Evolutionary conservation across 495 filamentous ascomycete species (phyloP), one percentile per base, ranked within the genome.

Genomic region (Glutinoglossum americanum): DNA sequence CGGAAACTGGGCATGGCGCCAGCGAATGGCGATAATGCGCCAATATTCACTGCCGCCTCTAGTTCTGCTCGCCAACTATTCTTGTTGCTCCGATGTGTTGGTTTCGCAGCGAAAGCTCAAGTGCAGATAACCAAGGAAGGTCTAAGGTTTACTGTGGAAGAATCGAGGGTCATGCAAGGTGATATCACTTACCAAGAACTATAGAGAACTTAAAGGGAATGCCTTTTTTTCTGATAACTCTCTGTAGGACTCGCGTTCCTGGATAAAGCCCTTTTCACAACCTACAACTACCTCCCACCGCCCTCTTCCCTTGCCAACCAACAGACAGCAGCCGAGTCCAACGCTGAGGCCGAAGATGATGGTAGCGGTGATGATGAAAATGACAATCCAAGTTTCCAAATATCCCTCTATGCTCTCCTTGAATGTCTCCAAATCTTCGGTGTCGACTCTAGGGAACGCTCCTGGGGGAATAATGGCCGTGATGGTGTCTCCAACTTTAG

Each of bases 361-460:
- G 68, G 71, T 23, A 65, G 70, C 47, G 60, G 63, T 13, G 66
- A 71, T 30, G 63, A 64, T 26, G 59, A 66, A 33, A 66, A 73
- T 19, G 61, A 62, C n/a, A 58, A 64, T 28, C 63, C 68, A 10
- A 72, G 65, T 41, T 97, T 97, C 65, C 83, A 87, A 59, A 82
- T 96, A 60, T 90, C 87, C 11, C 76, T 98, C 41, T 74, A 84
- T 0, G 84, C 90, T 41, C 76, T 98, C 9, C 78, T 98, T 47
- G 92, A 98, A 72, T 94, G 89, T 9, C 75, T 98, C 28, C 89
- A 94, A 63, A 95, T 98, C 44, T 90, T 97, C 65, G 84, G 85
- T 51, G 77, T 87, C 59, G 87, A 94, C 62, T 65, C 77, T 49
- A 64, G 56, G 41, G 33, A 49, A 27, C 54, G 57, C 17, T 54